Evolutionary conservation across 768 basidiomycete genomes (phyloP).

Genomic region (Paxillus ammoniavirescens): DNA sequence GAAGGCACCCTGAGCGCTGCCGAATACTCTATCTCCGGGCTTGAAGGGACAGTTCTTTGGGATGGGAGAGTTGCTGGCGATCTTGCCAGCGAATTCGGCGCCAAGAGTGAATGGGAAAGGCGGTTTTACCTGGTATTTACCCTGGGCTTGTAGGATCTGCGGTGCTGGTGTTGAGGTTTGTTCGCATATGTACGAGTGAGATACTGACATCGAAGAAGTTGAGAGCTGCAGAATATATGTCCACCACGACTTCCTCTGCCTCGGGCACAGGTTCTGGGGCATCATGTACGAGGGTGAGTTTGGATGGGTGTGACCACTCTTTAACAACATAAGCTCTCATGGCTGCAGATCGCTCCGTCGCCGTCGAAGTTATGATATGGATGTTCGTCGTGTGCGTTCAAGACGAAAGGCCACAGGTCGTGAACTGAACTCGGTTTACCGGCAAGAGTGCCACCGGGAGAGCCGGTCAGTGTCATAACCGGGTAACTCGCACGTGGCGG

Average conservation of each 20-base stretch:
- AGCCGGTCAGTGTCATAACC: neutral
- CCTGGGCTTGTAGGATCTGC: slow-evolving; percentile 83
- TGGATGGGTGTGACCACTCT: slow-evolving; percentile 66
- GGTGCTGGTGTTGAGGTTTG: neutral
- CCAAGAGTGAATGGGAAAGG: slow-evolving; percentile 85
- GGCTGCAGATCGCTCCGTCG: neutral
- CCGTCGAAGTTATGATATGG: neutral
- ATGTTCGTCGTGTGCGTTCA: neutral
- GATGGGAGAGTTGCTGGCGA: slow-evolving; percentile 68
- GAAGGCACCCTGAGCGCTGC: slow-evolving; percentile 74
- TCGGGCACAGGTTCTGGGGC: slow-evolving; percentile 55
- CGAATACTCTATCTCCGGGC: slow-evolving; percentile 87
- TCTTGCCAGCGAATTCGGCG: slow-evolving; percentile 79
- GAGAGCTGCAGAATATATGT: slow-evolving; percentile 71
- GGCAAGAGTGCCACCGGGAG: too few relatives aligned
- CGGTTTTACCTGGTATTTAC: slow-evolving; percentile 85
- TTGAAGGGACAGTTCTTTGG: slow-evolving; percentile 77
- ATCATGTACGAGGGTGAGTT: slow-evolving; percentile 51
- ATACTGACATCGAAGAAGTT: slow-evolving; percentile 72
- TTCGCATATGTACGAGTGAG: slow-evolving; percentile 11
- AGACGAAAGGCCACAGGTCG: neutral
- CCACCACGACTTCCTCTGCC: slow-evolving; percentile 62
- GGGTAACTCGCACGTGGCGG: neutral
- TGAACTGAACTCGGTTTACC: neutral
- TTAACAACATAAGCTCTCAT: slow-evolving; percentile 83